Evolutionary conservation across 2,329 filamentous ascomycete species (phyloP), one percentile per base, ranked within the genome.

Genomic region (Dryadomyces sulphureus): DNA sequence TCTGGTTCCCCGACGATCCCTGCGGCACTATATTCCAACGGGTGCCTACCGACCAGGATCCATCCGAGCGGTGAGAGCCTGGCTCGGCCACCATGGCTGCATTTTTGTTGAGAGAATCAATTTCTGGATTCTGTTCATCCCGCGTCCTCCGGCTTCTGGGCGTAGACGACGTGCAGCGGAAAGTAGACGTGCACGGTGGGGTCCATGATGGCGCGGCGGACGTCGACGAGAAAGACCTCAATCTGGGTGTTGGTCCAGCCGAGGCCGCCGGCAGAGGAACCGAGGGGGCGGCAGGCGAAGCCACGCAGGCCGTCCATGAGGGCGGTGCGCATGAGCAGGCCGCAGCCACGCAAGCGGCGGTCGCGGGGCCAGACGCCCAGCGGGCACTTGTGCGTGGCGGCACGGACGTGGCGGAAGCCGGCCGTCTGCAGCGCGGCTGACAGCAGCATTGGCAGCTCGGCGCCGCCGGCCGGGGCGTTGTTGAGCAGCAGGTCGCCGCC

Each of bases 321-420:
- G 4, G 63, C 62, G 22, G 68, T 66, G 30, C 66, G 59, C 48
- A 72, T 53, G 21, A 72, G 61, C 27, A 67, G 58, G 2, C 70
- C 70, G 50, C 66, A 70, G 36, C 66, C 60, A 41, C 65, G 61
- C 19, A 69, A 60, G 4, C 64, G 60, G 22, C 59, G 54, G 46
- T 62, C 61, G 41, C 61, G 60, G 3, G 70, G 62, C 71, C 71
- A 74, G 3, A 63, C 56, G 16, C 71, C 71, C 2, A 72, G 54
- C 4, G 71, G 70, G 7, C 63, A 65, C 53, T 72, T 72, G 53
- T 64, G 61, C n/a, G 47, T 50, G 11, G 50, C 49, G 27, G 48
- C 47, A 4, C 52, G 52, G 24, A 72, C 53, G 19, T 59, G 54
- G 32, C 57, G 54, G 55, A 72, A 73, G 5, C 70, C 70, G 7